These are phyloP conservation scores for Neurospora sp. DNA, from an alignment of 495 filamentous ascomycete species.

Conservation along the genomic window DNA sequence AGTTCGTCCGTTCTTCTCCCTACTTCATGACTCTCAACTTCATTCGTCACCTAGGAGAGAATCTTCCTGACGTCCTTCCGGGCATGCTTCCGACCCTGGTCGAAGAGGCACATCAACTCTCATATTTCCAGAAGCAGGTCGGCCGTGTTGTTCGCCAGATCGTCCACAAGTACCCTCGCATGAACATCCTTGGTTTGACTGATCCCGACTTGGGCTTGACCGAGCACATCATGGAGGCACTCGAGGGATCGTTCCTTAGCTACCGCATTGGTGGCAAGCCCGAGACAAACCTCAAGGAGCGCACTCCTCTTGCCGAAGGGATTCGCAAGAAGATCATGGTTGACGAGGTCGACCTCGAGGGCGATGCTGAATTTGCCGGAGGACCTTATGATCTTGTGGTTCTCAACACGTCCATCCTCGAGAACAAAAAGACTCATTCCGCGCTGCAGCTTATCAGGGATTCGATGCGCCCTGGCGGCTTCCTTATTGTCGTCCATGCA, in stretches of 20 bases:
- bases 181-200: constrained; percentile 31
- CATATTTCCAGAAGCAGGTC: constrained; percentile 22
- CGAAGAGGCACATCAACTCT: constrained; percentile 20
- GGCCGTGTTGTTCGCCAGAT: constrained; percentile 30
- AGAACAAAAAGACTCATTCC: neutral
- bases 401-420: constrained; percentile 23
- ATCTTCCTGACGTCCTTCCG: constrained; percentile 16
- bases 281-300: constrained; percentile 9
- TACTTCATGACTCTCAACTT: constrained; percentile 20
- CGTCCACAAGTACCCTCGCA: constrained; percentile 29
- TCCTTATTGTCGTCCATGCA: constrained; percentile 27
- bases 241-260: constrained; percentile 24
- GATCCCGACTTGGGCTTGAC: constrained; percentile 19
- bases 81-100: constrained; percentile 15
- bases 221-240: constrained; percentile 19
- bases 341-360: constrained; percentile 17
- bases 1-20: constrained; percentile 22
- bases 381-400: constrained; percentile 29
- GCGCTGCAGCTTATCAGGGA: constrained; percentile 15
- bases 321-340: constrained; percentile 12
- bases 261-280: constrained; percentile 16
- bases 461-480: constrained; percentile 31
- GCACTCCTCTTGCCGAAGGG: neutral
- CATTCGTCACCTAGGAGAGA: constrained; percentile 15
- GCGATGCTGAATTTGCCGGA: neutral